phyloP scores from a whole-genome alignment of 2,329 filamentous ascomycete genomes.

The Calonectria pseudoturangicola region DNA sequence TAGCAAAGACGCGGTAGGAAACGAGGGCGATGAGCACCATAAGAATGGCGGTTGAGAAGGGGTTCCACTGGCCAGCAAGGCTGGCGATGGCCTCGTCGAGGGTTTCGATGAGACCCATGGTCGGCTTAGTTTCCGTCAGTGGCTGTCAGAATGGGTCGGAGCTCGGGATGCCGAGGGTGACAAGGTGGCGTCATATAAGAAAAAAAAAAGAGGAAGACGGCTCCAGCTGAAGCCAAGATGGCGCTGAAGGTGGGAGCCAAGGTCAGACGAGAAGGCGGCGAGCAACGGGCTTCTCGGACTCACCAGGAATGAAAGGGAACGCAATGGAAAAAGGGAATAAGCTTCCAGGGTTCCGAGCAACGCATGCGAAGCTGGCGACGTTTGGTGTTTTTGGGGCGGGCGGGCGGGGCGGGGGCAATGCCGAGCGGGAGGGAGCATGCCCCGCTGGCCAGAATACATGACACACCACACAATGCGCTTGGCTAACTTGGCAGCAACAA shows the following conservation, averaged over 20 bases:
- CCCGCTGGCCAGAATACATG: too few species aligned
- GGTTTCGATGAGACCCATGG: constrained; percentile 71
- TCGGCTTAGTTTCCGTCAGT: constrained; percentile 36
- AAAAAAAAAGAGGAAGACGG: neutral
- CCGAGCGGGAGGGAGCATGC: constrained; percentile 43
- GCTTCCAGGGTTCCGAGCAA: constrained; percentile 22
- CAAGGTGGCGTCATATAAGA: constrained; percentile 20
- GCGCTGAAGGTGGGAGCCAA: neutral
- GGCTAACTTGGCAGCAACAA: too few species aligned
- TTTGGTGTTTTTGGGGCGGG: constrained; percentile 41
- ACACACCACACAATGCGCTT: too few species aligned
- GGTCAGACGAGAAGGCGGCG: neutral
- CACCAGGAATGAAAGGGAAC: constrained; percentile 21
- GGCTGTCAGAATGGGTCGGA: constrained; percentile 23
- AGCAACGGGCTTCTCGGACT: constrained; percentile 17
- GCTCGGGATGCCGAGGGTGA: constrained; percentile 3
- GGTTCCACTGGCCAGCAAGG: constrained; percentile 87
- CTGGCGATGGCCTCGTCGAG: constrained; percentile 83
- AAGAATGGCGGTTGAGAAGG: constrained; percentile 82
- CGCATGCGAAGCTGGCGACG: constrained; percentile 34
- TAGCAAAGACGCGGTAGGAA: constrained; percentile 81
- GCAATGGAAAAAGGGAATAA: constrained; percentile 19
- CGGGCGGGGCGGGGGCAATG: constrained; percentile 51
- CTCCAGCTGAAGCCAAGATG: neutral
- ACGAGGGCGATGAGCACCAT: constrained; percentile 80